Evolutionary conservation across 1,139 yeast species (phyloP).

Genomic region (Casaregolazyma suthepensis): DNA sequence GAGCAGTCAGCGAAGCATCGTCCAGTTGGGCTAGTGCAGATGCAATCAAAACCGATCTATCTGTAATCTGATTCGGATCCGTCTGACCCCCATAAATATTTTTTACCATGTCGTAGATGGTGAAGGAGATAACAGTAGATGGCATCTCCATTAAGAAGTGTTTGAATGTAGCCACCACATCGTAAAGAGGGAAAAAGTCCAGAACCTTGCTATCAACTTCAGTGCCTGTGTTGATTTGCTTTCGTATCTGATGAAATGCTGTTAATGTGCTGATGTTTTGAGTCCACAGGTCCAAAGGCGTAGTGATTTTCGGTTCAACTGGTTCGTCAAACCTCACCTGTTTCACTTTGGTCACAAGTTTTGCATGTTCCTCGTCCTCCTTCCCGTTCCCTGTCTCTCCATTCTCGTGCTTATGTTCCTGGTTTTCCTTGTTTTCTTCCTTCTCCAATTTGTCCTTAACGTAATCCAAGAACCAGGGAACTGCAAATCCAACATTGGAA

Average conservation of each 20-base stretch:
- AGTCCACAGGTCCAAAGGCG: conserved; percentile 24
- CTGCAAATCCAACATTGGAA: conserved; percentile 58
- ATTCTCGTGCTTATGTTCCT: conserved; percentile 51
- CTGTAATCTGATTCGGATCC: conserved; percentile 13
- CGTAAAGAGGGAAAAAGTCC: conserved; percentile 40
- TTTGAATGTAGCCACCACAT: conserved; percentile 62
- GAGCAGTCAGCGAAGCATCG: conserved; percentile 14
- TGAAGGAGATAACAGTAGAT: conserved; percentile 65
- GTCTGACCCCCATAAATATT: conserved; percentile 44
- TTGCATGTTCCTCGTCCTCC: conserved; percentile 34
- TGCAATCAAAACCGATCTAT: conserved; percentile 17
- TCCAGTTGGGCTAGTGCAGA: conserved; percentile 22
- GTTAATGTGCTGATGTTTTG: conserved; percentile 40
- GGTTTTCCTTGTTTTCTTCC: conserved; percentile 41
- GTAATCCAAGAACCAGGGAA: conserved; percentile 57
- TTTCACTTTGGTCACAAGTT: background rate
- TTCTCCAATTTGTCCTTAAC: conserved; percentile 40
- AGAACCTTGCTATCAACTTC: conserved; percentile 30
- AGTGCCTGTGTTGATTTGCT: conserved; percentile 47
- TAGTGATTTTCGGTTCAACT: conserved; percentile 25
- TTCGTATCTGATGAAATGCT: conserved; percentile 60
- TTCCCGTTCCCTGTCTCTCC: conserved; percentile 33
- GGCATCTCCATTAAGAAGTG: conserved; percentile 77
- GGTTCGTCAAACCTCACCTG: conserved; percentile 6
- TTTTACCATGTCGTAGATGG: conserved; percentile 60